These are phyloP conservation scores for Euphorbia lathyris DNA, from an alignment of 345 rosid genomes.

Conservation along the genomic window DNA sequence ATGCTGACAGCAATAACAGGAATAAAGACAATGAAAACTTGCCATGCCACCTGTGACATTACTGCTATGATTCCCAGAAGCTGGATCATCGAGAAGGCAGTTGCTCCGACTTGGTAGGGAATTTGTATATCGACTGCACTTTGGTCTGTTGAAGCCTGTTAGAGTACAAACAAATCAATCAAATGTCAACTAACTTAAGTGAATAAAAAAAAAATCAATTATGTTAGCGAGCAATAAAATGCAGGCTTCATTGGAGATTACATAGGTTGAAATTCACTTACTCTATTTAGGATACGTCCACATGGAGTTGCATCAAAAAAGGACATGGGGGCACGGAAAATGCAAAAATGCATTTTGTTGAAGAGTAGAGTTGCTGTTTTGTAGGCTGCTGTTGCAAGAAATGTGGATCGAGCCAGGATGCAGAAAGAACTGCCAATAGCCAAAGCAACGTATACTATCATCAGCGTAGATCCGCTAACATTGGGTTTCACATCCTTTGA, in stretches of 20 bases:
- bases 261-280: conserved; percentile 17
- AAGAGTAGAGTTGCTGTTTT: conserved; percentile 70
- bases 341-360: conserved; percentile 57
- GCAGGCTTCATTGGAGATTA: neutral
- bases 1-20: conserved; percentile 59
- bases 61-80: conserved; percentile 66
- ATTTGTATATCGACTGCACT: conserved; percentile 54
- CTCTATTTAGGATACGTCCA: conserved; percentile 69
- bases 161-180: conserved; percentile 4
- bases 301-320: conserved; percentile 87
- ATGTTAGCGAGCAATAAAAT: neutral
- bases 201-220: neutral
- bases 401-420: conserved; percentile 46
- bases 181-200: neutral
- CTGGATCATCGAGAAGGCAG: conserved; percentile 51
- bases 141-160: conserved; percentile 83
- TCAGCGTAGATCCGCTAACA: conserved; percentile 42
- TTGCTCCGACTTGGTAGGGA: conserved; percentile 40
- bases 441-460: conserved; percentile 53
- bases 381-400: conserved; percentile 56
- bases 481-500: conserved; percentile 50
- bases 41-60: conserved; percentile 85
- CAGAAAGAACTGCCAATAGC: conserved; percentile 60
- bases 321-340: conserved; percentile 75
- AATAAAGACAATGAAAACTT: conserved; percentile 63